phyloP scores from a whole-genome alignment of 129 eudicot genomes.

The Sambucus nigra region DNA sequence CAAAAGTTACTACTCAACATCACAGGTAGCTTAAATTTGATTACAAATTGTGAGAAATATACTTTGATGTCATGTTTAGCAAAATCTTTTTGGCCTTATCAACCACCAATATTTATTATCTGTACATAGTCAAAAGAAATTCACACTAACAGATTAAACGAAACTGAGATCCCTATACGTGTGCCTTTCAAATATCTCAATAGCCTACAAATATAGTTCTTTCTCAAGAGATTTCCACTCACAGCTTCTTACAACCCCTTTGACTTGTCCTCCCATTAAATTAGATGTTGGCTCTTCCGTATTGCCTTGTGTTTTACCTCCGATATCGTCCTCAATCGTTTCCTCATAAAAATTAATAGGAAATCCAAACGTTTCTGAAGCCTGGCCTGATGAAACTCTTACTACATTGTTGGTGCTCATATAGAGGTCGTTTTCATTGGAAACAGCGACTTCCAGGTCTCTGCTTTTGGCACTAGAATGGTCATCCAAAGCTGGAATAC shows the following conservation, averaged over 20 bases:
- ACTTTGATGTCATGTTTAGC: no score
- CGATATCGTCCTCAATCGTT: constrained; percentile 10
- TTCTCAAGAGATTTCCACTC: constrained; percentile 87
- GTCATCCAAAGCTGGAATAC: constrained; percentile 15
- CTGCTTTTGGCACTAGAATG: constrained; percentile 14
- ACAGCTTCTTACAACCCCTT: constrained; percentile 7
- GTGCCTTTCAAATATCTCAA: constrained; percentile 91
- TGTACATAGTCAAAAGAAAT: neutral
- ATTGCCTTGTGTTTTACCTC: constrained; percentile 9
- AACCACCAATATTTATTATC: neutral
- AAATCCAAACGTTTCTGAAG: neutral
- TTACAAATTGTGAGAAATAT: no score
- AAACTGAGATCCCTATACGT: constrained; percentile 33
- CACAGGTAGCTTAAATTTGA: no score
- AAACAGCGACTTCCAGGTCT: constrained; percentile 15
- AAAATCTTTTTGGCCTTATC: no score
- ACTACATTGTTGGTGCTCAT: constrained; percentile 16
- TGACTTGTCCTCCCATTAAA: constrained; percentile 12
- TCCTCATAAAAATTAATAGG: constrained; percentile 4
- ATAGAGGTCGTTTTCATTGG: constrained; percentile 15
- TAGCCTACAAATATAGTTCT: constrained; percentile 72
- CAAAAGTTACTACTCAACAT: no score
- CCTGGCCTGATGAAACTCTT: constrained; percentile 10
- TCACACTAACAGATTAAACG: neutral
- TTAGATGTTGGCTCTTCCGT: constrained; percentile 17